phyloP scores from a whole-genome alignment of 129 eudicot species.

The Ambrosia trifida region DNA sequence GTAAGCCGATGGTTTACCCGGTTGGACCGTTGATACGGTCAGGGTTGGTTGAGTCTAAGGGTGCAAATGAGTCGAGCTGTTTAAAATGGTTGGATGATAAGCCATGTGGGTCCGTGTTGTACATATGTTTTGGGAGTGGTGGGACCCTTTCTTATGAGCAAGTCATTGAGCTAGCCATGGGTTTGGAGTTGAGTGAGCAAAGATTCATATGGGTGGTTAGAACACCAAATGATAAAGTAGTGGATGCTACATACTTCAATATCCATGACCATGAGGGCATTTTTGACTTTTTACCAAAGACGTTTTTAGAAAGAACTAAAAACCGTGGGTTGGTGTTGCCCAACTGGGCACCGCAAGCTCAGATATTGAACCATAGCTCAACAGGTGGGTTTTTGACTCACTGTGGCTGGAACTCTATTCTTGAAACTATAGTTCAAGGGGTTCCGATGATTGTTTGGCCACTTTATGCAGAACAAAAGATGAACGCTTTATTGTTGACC shows the following conservation, averaged over 20 bases:
- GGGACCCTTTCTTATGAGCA: constrained; percentile 54
- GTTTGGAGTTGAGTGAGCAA: constrained; percentile 60
- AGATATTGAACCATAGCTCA: constrained; percentile 46
- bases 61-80: constrained; percentile 27
- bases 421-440: constrained; percentile 48
- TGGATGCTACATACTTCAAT: constrained; percentile 35
- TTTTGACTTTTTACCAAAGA: constrained; percentile 42
- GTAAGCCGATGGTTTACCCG: constrained; percentile 44
- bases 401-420: constrained; percentile 66
- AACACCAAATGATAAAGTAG: constrained; percentile 41
- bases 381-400: constrained; percentile 62
- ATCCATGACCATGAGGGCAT: constrained; percentile 15
- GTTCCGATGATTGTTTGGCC: constrained; percentile 65
- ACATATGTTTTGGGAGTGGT: constrained; percentile 70
- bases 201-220: constrained; percentile 59
- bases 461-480: constrained; percentile 60
- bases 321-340: constrained; percentile 42
- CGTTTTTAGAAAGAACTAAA: constrained; percentile 49
- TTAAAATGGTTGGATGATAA: constrained; percentile 58
- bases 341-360: constrained; percentile 61
- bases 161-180: constrained; percentile 51
- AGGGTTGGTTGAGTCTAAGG: constrained; percentile 3
- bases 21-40: constrained; percentile 51
- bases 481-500: constrained; percentile 46
- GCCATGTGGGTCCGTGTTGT: constrained; percentile 55